phyloP scores from a whole-genome alignment of 495 filamentous ascomycete species.

The Penicillium salamii region DNA sequence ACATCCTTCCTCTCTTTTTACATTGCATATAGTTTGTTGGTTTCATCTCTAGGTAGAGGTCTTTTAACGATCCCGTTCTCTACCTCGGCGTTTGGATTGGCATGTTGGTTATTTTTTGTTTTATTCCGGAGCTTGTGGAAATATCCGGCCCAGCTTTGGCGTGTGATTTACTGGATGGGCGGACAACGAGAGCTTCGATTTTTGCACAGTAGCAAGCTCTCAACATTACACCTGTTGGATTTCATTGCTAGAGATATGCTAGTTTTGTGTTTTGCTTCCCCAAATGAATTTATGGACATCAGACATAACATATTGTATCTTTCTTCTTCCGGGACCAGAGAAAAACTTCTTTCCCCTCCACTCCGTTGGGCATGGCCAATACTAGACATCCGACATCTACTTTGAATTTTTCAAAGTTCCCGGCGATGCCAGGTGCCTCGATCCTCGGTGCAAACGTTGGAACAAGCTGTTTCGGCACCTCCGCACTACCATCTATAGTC shows the following conservation, averaged over 20 bases:
- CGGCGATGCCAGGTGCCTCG: too few species aligned
- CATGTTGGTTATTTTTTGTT: constrained; percentile 11
- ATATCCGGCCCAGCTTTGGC: constrained; percentile 12
- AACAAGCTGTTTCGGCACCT: too few species aligned
- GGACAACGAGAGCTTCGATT: constrained; percentile 15
- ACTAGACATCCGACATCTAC: too few species aligned
- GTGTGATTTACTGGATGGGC: constrained; percentile 20
- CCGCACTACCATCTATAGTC: too few species aligned
- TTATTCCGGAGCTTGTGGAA: constrained; percentile 11
- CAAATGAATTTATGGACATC: constrained; percentile 17
- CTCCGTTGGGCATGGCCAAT: constrained; percentile 27
- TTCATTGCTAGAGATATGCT: constrained; percentile 1
- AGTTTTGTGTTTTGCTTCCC: not conserved
- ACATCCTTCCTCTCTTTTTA: constrained; percentile 16
- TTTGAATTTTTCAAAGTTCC: too few species aligned
- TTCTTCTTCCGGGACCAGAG: too few species aligned
- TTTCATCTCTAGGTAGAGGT: constrained; percentile 17
- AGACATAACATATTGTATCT: too few species aligned
- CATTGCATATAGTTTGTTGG: constrained; percentile 23
- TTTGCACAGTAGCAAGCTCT: constrained; percentile 16
- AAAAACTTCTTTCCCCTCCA: constrained; percentile 12
- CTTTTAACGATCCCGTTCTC: constrained; percentile 35
- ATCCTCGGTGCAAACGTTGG: too few species aligned
- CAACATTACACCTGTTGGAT: not conserved
- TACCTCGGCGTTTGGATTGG: constrained; percentile 26